Percentiles rank a stretch among this genome's conserved stretches.
phyloP scores from a whole-genome alignment of 2,329 filamentous ascomycete species.

The Hypoxylon sp. region DNA sequence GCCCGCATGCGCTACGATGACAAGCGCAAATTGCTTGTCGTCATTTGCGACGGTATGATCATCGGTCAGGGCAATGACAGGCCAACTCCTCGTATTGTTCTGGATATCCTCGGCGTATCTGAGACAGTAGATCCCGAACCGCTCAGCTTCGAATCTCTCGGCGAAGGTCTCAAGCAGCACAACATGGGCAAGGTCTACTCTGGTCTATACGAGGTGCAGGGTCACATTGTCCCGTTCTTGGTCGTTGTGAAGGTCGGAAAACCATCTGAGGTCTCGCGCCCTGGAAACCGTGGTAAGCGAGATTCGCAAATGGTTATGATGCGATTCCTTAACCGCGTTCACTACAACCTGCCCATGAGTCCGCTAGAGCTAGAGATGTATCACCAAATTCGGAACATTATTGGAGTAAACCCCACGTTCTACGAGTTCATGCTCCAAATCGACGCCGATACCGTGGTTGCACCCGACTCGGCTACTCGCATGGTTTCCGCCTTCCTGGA shows the following conservation, averaged over 20 bases:
- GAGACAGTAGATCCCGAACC: slow-evolving; percentile 95
- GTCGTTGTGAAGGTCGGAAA: slow-evolving; percentile 98
- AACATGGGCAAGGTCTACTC: slow-evolving; percentile 99
- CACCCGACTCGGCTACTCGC: slow-evolving; percentile 88
- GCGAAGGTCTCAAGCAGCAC: slow-evolving; percentile 96
- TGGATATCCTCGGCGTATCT: slow-evolving; percentile 96
- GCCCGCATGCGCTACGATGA: slow-evolving; percentile 97
- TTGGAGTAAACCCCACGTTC: slow-evolving; percentile 97
- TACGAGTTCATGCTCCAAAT: slow-evolving; percentile 98
- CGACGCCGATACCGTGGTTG: slow-evolving; percentile 96
- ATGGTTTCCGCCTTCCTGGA: slow-evolving; percentile 93
- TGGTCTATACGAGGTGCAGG: slow-evolving; percentile 96
- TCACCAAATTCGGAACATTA: slow-evolving; percentile 98
- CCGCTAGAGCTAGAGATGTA: slow-evolving; percentile 98
- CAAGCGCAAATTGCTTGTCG: slow-evolving; percentile 93
- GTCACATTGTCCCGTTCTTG: slow-evolving; percentile 97
- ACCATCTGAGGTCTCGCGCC: slow-evolving; percentile 93
- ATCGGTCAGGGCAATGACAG: slow-evolving; percentile 98
- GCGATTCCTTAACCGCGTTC: slow-evolving; percentile 98
- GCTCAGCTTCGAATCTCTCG: slow-evolving; percentile 95
- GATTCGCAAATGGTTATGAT: slow-evolving; percentile 99
- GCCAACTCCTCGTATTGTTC: slow-evolving; percentile 93
- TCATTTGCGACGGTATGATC: slow-evolving; percentile 99
- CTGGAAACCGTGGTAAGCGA: slow-evolving; percentile 98
- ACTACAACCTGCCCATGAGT: slow-evolving; percentile 97